Conservation (phyloP, 257 asterid genomes). For the Scutellaria baicalensis region DNA sequence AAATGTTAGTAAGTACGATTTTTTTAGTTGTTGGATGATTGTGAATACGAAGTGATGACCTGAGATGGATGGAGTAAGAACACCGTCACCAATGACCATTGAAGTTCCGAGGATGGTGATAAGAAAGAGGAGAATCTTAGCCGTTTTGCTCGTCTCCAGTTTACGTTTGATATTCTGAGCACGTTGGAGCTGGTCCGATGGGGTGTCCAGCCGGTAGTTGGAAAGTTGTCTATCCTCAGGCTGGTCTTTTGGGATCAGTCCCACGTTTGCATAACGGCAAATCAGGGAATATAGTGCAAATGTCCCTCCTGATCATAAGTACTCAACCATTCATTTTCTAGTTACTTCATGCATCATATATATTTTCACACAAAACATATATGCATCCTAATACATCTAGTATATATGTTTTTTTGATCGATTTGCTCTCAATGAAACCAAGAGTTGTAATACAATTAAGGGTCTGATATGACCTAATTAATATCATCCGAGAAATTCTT, state of each 20-base stretch:
- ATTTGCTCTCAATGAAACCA: no score
- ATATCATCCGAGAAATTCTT: no score
- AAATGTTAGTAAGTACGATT: no score
- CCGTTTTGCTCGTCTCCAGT: conserved; percentile 42
- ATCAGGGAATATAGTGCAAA: conserved; percentile 69
- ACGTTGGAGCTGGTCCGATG: conserved; percentile 34
- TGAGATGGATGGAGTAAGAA: conserved; percentile 78
- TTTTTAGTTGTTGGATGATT: no score
- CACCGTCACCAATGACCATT: conserved; percentile 84
- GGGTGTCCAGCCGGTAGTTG: conserved; percentile 41
- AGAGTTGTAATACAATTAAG: no score
- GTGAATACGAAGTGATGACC: conserved; percentile 18
- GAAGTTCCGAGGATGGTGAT: conserved; percentile 70
- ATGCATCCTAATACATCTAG: background rate
- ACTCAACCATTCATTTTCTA: no score
- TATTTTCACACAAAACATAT: no score
- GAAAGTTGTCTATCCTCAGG: conserved; percentile 60
- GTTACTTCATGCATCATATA: no score
- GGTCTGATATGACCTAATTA: no score
- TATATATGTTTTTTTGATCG: no score
- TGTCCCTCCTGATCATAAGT: conserved; percentile 86
- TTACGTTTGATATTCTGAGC: conserved; percentile 42
- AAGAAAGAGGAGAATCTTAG: conserved; percentile 46
- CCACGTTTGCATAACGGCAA: conserved; percentile 66
- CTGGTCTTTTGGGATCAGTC: conserved; percentile 63